These are phyloP conservation scores for Botryobasidium botryosum DNA, from an alignment of 768 basidiomycete genomes.

Conservation along the genomic window DNA sequence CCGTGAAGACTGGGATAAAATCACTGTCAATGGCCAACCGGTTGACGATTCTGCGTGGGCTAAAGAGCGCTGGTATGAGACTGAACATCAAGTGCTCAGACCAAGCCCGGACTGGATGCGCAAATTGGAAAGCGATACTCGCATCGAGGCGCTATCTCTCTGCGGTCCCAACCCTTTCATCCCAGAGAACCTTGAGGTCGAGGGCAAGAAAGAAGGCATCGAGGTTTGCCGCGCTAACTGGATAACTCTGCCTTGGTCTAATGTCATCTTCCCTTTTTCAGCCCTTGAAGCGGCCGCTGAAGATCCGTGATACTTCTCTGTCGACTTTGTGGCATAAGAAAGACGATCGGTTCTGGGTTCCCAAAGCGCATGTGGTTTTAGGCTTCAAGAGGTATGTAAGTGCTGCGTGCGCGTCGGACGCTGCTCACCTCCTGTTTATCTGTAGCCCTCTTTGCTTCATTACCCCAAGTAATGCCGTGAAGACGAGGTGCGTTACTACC, in stretches of 20 bases:
- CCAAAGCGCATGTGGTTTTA: conserved; percentile 64
- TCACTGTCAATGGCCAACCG: conserved; percentile 29
- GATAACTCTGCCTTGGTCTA: neutral
- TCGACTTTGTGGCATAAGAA: conserved; percentile 91
- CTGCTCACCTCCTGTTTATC: neutral
- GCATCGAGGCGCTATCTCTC: conserved; percentile 51
- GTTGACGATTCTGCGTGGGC: conserved; percentile 31
- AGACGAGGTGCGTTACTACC: conserved; percentile 44
- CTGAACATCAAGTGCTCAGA: conserved; percentile 50
- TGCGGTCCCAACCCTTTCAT: conserved; percentile 85
- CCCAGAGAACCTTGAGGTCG: conserved; percentile 69
- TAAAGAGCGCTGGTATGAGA: conserved; percentile 86
- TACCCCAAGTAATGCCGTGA: conserved; percentile 49
- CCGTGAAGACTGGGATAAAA: conserved; percentile 39
- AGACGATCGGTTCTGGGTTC: conserved; percentile 93
- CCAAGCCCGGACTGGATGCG: conserved; percentile 38
- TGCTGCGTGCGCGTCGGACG: neutral
- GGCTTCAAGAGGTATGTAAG: conserved; percentile 49
- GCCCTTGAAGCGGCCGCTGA: conserved; percentile 57
- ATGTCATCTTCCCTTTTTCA: conserved; percentile 19
- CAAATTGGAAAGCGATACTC: conserved; percentile 48
- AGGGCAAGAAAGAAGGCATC: conserved; percentile 47
- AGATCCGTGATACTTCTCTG: conserved; percentile 53
- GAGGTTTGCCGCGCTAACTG: conserved; percentile 28
- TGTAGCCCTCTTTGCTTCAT: conserved; percentile 22